These are phyloP conservation scores for Pichia paraexigua DNA, from an alignment of 805 yeast genomes.

Conservation along the genomic window DNA sequence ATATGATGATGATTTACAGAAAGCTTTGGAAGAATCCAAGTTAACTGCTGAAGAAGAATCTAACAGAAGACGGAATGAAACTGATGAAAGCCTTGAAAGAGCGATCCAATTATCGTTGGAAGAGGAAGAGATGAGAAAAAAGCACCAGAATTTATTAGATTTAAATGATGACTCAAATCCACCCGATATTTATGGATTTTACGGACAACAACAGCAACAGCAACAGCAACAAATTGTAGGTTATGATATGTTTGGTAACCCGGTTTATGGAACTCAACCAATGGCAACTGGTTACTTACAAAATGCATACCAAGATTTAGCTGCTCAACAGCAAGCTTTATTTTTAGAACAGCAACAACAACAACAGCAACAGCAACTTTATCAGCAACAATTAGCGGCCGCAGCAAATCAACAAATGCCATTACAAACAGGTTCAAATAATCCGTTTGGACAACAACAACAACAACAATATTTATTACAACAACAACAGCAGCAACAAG, in stretches of 20 bases:
- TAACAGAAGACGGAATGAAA: constrained; percentile 42
- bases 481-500: constrained; percentile 7
- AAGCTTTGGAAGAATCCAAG: constrained; percentile 74
- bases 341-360: constrained; percentile 17
- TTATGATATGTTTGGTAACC: constrained; percentile 61
- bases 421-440: constrained; percentile 32
- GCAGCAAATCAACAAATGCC: constrained; percentile 29
- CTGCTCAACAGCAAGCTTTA: constrained; percentile 18
- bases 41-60: constrained; percentile 81
- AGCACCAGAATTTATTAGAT: constrained; percentile 45
- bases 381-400: constrained; percentile 18
- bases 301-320: constrained; percentile 32
- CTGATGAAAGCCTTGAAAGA: constrained; percentile 55
- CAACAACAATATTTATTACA: background rate
- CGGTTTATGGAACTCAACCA: constrained; percentile 44
- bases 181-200: constrained; percentile 23
- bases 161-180: constrained; percentile 34
- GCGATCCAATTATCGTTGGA: constrained; percentile 68
- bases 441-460: constrained; percentile 27
- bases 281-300: constrained; percentile 49
- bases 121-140: constrained; percentile 60
- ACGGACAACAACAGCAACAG: constrained; percentile 29
- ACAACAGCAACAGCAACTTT: constrained; percentile 16
- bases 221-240: constrained; percentile 24
- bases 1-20: constrained; percentile 67